Evolutionary conservation across 345 rosid species (phyloP).

Genomic region (Eucalyptus camaldulensis): DNA sequence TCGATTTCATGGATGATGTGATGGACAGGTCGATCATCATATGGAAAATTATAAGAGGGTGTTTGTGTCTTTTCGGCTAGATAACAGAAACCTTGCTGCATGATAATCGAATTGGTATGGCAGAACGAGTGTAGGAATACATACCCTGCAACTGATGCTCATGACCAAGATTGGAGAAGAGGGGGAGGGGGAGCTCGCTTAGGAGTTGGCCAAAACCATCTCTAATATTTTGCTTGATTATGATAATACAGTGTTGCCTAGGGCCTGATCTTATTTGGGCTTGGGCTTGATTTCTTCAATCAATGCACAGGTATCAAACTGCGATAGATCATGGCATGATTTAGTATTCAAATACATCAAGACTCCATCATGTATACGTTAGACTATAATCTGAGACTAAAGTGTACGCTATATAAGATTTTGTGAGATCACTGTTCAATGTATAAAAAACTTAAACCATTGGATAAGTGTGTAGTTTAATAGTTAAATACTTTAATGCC

Average conservation of each 20-base stretch:
- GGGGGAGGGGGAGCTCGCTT: background rate
- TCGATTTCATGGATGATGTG: background rate
- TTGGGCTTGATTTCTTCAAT: background rate
- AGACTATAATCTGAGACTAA: fast-evolving
- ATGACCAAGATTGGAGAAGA: background rate
- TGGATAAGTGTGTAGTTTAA: background rate
- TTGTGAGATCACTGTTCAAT: fast-evolving
- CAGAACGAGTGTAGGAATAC: background rate
- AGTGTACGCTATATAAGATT: fast-evolving
- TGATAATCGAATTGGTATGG: too few relatives aligned
- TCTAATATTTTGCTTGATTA: background rate
- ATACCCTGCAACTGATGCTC: background rate
- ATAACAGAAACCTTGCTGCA: background rate
- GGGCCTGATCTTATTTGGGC: background rate
- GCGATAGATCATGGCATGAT: too few relatives aligned
- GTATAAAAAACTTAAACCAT: fast-evolving
- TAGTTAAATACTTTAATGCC: background rate
- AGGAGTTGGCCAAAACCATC: background rate
- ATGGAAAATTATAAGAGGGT: background rate
- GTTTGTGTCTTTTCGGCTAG: background rate
- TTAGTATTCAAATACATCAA: too few relatives aligned
- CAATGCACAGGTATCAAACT: too few relatives aligned
- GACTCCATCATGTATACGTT: background rate
- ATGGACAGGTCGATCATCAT: background rate
- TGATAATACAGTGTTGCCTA: background rate